Base-by-base conservation (phyloP, 1,284 basidiomycete species). In the Lentinus polychrous region DNA sequence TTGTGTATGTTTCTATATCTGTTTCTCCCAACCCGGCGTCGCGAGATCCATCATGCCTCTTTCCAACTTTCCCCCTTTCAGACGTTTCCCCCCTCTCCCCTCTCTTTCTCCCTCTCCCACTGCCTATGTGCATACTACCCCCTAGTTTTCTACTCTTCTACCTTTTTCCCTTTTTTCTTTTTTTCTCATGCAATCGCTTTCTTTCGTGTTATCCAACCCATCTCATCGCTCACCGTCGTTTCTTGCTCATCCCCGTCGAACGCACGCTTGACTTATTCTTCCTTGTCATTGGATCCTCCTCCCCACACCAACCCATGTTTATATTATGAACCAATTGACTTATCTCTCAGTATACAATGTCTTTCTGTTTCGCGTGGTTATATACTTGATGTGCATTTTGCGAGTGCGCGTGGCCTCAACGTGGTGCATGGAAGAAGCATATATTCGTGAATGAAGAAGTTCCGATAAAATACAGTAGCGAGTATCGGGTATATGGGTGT, bases 241-340 rank as follows among this genome's bases (percentile, higher is more conserved):
- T 51, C 51, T 52, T 55, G 54, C 57, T 55, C 57, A 55, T 59
- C 55, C n/a, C 56, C 56, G 58, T 65, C 58, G 56, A 59, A 58
- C 56, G 55, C 58, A 60, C 27, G 55, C 55, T 59, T 64, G 65
- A 66, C 63, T 61, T 63, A 62, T 67, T 61, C 63, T 69, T 69
- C 69, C 68, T 70, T 57, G 56, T 57, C 53, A 45, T 56, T 55
- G 57, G 61, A 60, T 61, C 50, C 54, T 49, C 53, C 52, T 48
- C 45, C 48, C 45, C 48, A 49, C 49, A 51, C 52, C 52, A 58
- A 61, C n/a, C n/a, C 61, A 64, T 65, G 64, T 61, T 59, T 62
- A 62, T 64, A 59, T 62, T 61, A 65, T 64, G 59, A 62, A 58
- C 60, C 60, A 60, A 62, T 62, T 57, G 57, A 62, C 49, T 58